A percentile compares a stretch with the other conserved stretches of the same genome.
phyloP scores from a whole-genome alignment of 257 asterid species.

The Solanum corneliomulleri region DNA sequence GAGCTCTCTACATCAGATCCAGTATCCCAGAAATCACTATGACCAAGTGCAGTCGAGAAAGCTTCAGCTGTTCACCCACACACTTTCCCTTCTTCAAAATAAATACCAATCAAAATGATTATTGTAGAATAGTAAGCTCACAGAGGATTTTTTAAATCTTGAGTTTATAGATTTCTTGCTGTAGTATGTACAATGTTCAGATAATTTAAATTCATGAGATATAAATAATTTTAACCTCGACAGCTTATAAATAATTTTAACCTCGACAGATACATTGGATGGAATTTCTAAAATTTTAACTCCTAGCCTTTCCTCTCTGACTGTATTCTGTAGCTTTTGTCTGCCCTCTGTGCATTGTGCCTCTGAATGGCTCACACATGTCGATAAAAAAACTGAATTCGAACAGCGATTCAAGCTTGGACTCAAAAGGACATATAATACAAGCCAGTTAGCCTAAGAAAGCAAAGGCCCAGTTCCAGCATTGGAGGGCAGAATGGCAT shows the following conservation, averaged over 20 bases:
- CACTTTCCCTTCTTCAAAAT: background rate
- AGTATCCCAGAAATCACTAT: background rate
- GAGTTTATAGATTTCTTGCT: background rate
- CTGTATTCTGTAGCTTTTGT: background rate
- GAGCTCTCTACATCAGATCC: conserved; percentile 65
- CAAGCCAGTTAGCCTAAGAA: background rate
- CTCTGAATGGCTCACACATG: background rate
- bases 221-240: background rate
- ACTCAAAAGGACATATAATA: background rate
- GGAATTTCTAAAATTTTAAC: background rate
- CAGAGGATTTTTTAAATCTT: background rate
- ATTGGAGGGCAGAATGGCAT: background rate
- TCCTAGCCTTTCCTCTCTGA: too few species aligned
- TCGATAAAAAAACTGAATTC: background rate
- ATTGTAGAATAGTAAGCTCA: background rate
- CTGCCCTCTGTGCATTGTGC: background rate
- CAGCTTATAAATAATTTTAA: background rate
- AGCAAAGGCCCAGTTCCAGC: background rate
- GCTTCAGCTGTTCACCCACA: background rate
- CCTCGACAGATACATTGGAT: background rate
- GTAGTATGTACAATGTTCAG: background rate
- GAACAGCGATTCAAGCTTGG: background rate
- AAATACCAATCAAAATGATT: background rate
- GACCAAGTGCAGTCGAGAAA: background rate
- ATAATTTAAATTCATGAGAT: background rate